A percentile compares a stretch with the other conserved stretches of the same genome.
phyloP scores from a whole-genome alignment of 768 basidiomycete species.

The Podaxis carcinomalis region DNA sequence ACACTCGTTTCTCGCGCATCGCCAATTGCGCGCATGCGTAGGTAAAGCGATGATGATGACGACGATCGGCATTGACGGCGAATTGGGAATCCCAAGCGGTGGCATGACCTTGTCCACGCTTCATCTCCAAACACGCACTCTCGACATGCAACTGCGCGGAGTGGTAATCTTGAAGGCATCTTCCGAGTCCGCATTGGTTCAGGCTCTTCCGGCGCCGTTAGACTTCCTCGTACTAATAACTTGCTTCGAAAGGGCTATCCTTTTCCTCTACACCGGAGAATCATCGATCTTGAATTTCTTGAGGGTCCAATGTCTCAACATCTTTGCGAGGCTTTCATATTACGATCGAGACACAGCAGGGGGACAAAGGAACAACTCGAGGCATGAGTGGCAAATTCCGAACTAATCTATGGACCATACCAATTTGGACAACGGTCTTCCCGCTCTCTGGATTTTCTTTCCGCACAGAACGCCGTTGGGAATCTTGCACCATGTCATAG shows the following conservation, averaged over 20 bases:
- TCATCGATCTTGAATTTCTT: neutral
- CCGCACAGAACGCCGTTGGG: neutral
- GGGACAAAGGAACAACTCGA: neutral
- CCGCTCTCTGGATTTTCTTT: neutral
- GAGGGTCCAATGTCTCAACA: neutral
- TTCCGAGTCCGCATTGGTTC: conserved; percentile 3
- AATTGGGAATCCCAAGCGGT: neutral
- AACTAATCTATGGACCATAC: neutral
- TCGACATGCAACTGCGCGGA: neutral
- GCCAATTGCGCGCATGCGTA: neutral
- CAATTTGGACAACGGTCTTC: neutral
- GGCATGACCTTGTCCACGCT: neutral
- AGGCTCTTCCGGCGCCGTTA: neutral
- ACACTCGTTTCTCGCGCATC: neutral
- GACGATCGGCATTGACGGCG: conserved; percentile 1
- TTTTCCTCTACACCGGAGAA: neutral
- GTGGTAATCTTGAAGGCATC: neutral
- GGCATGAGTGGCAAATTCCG: neutral
- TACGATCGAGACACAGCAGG: neutral
- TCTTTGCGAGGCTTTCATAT: neutral
- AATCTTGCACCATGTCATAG: neutral
- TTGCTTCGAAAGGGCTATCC: neutral
- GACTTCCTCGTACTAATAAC: neutral
- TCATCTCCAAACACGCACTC: neutral
- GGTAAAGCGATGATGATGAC: neutral